These are phyloP conservation scores for Crithidia sp. DNA, from an alignment of 208 protist species.

Conservation along the genomic window DNA sequence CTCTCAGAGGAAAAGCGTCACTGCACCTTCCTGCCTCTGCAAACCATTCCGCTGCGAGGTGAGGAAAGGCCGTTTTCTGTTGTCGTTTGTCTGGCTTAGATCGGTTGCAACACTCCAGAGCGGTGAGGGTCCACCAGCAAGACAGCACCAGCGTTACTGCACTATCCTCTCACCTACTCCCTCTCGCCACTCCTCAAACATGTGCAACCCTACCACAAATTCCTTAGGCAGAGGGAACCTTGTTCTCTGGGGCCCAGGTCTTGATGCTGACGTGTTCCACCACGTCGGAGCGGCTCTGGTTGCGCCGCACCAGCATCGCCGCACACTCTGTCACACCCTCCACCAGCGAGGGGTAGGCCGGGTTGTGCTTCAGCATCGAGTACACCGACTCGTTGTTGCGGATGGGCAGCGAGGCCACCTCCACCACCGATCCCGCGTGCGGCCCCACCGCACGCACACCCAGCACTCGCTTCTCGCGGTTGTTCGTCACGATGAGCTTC, in stretches of 20 bases:
- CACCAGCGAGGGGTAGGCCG: conserved; percentile 64
- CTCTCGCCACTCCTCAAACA: background rate
- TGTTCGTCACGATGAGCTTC: conserved; percentile 77
- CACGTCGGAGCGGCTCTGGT: conserved; percentile 42
- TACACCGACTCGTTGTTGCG: conserved; percentile 63
- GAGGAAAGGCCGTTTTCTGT: too few relatives aligned
- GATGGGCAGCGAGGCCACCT: conserved; percentile 68
- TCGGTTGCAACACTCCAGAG: too few relatives aligned
- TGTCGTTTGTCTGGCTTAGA: too few relatives aligned
- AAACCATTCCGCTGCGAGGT: too few relatives aligned
- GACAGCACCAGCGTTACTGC: background rate
- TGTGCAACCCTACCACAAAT: background rate
- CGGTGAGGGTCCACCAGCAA: too few relatives aligned
- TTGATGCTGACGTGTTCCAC: conserved; percentile 39
- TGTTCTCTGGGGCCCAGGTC: conserved; percentile 28
- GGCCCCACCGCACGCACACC: conserved; percentile 65
- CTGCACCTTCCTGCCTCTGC: too few relatives aligned
- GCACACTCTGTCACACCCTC: conserved; percentile 63
- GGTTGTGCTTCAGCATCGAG: conserved; percentile 54
- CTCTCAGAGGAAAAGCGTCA: too few relatives aligned
- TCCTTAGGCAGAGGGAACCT: background rate
- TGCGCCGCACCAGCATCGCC: conserved; percentile 61
- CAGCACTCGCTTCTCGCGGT: conserved; percentile 66
- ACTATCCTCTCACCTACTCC: background rate
- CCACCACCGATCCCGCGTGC: conserved; percentile 69